A percentile compares a stretch with the other conserved stretches of the same genome.
Conservation (phyloP, 2,329 filamentous ascomycete species). For the Hirsutella thompsonii region DNA sequence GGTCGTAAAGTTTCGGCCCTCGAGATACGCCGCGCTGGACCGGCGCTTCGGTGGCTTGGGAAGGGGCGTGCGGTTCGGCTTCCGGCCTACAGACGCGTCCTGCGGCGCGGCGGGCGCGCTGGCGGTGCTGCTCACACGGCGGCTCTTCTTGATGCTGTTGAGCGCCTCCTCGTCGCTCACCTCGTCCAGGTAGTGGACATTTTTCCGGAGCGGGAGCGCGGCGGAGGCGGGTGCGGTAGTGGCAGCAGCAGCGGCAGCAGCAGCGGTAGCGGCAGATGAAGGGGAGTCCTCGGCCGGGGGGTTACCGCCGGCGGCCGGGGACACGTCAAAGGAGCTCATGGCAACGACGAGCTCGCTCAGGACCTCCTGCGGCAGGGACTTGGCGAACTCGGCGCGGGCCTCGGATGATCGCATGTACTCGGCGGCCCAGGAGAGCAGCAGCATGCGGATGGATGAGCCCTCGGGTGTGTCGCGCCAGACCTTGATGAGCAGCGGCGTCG, state of each 20-base stretch:
- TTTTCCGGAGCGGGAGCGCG: slow-evolving; percentile 24
- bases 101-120: slow-evolving; percentile 5
- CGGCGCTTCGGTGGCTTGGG: slow-evolving; percentile 23
- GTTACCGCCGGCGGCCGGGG: slow-evolving; percentile 20
- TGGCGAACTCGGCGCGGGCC: slow-evolving; percentile 42
- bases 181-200: slow-evolving; percentile 35
- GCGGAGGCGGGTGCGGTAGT: too few species aligned
- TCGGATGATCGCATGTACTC: slow-evolving; percentile 50
- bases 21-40: slow-evolving; percentile 17
- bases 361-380: slow-evolving; percentile 48
- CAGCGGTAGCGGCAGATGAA: too few species aligned
- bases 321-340: slow-evolving; percentile 42
- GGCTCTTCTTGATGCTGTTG: slow-evolving; percentile 23
- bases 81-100: slow-evolving; percentile 15
- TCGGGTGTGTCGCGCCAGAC: slow-evolving; percentile 51
- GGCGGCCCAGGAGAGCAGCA: slow-evolving; percentile 48
- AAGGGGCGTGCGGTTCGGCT: slow-evolving; percentile 14
- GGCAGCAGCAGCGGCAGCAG: too few species aligned
- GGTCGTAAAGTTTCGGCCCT: slow-evolving; percentile 20
- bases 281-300: too few species aligned
- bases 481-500: slow-evolving; percentile 43
- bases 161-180: slow-evolving; percentile 25
- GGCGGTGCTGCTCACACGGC: slow-evolving; percentile 20
- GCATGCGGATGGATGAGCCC: slow-evolving; percentile 43
- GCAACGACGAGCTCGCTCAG: slow-evolving; percentile 48